phyloP scores from a whole-genome alignment of 2,329 filamentous ascomycete genomes.

The Zasmidium angulare region DNA sequence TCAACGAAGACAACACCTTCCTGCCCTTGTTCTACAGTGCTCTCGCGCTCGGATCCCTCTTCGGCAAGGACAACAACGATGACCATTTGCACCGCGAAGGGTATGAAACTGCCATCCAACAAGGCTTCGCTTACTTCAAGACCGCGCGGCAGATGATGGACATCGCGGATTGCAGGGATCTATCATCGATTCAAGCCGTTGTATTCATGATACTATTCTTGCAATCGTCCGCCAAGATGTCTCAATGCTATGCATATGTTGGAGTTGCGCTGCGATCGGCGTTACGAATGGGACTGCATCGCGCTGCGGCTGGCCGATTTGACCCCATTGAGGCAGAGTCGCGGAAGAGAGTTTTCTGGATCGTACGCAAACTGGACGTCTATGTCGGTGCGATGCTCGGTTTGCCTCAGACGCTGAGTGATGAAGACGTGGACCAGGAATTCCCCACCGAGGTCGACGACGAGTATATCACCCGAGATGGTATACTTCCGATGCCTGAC shows the following conservation, averaged over 20 bases:
- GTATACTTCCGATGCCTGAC: conserved; percentile 55
- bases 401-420: conserved; percentile 48
- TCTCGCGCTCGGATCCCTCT: conserved; percentile 49
- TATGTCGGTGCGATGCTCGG: conserved; percentile 54
- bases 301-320: conserved; percentile 48
- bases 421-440: conserved; percentile 71
- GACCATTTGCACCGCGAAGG: conserved; percentile 38
- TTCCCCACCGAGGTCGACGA: conserved; percentile 84
- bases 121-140: conserved; percentile 53
- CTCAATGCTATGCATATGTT: conserved; percentile 54
- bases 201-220: conserved; percentile 56
- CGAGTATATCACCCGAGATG: conserved; percentile 51
- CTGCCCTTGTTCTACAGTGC: conserved; percentile 50
- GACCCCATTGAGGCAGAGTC: conserved; percentile 50
- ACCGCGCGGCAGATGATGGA: conserved; percentile 51
- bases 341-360: conserved; percentile 54
- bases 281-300: conserved; percentile 52
- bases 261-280: conserved; percentile 53
- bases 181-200: conserved; percentile 52
- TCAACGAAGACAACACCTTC: conserved; percentile 47
- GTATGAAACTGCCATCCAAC: conserved; percentile 49
- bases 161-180: conserved; percentile 53
- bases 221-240: conserved; percentile 53
- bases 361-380: conserved; percentile 52
- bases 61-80: conserved; percentile 43